These are phyloP conservation scores for Hypoxylon sp. DNA, from an alignment of 2,329 filamentous ascomycete genomes.

Conservation along the genomic window DNA sequence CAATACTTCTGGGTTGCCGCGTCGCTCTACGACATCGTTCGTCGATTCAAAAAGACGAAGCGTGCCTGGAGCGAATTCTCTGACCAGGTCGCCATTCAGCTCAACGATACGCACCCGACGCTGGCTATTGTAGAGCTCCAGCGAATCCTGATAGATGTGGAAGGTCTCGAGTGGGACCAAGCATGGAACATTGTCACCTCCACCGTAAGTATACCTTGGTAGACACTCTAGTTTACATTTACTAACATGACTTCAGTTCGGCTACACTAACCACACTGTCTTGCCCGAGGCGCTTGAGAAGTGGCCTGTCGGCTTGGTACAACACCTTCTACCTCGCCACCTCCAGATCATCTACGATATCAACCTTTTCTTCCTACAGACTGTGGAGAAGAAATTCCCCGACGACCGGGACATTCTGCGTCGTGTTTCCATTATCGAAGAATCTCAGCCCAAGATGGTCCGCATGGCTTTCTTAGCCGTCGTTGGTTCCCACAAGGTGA, in stretches of 20 bases:
- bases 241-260: constrained; percentile 67
- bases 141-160: constrained; percentile 88
- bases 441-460: constrained; percentile 96
- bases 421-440: constrained; percentile 96
- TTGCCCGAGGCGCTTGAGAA: constrained; percentile 97
- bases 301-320: constrained; percentile 93
- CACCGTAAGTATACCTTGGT: constrained; percentile 63
- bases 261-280: constrained; percentile 99
- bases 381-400: constrained; percentile 90
- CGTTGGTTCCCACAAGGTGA: constrained; percentile 98
- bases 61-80: constrained; percentile 91
- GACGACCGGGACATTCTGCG: constrained; percentile 86
- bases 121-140: constrained; percentile 96
- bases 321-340: constrained; percentile 92
- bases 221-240: constrained; percentile 19
- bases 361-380: constrained; percentile 92
- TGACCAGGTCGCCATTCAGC: constrained; percentile 94
- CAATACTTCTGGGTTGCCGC: constrained; percentile 99
- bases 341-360: constrained; percentile 98
- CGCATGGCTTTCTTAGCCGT: constrained; percentile 96
- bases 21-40: constrained; percentile 94
- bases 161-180: constrained; percentile 92
- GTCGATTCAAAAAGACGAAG: constrained; percentile 97
- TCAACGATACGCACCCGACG: constrained; percentile 98
- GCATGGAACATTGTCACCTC: constrained; percentile 85